Percentiles rank a stretch among this genome's conserved stretches.
Conservation (phyloP, 2,329 filamentous ascomycete genomes). For the Pestalotiopsis fici region DNA sequence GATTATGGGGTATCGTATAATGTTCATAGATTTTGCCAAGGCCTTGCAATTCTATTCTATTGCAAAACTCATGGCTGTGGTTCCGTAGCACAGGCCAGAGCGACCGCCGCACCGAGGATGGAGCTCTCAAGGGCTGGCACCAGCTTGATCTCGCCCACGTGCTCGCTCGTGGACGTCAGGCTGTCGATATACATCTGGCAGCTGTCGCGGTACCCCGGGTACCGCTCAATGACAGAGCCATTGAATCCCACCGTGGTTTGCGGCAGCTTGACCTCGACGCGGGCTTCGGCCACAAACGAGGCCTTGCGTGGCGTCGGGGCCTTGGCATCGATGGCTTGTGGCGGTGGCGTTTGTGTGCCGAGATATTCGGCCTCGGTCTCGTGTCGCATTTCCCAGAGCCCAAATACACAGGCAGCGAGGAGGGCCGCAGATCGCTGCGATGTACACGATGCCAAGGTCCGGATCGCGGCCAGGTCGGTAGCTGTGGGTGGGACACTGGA, state of each 20-base stretch:
- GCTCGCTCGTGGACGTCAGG: slow-evolving; percentile 47
- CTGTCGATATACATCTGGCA: slow-evolving; percentile 66
- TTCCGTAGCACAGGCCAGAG: slow-evolving; percentile 49
- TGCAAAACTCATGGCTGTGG: neutral
- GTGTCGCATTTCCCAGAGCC: slow-evolving; percentile 58
- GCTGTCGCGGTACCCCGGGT: slow-evolving; percentile 64
- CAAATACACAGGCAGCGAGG: slow-evolving; percentile 59
- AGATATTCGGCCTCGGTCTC: slow-evolving; percentile 43
- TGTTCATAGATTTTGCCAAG: neutral
- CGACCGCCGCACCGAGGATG: slow-evolving; percentile 73
- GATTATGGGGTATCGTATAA: no score
- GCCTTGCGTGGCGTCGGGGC: slow-evolving; percentile 25
- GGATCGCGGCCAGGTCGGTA: slow-evolving; percentile 53
- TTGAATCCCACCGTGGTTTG: slow-evolving; percentile 73
- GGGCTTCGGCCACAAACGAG: slow-evolving; percentile 42
- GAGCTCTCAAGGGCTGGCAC: slow-evolving; percentile 74
- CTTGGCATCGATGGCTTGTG: slow-evolving; percentile 1
- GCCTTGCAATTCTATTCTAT: neutral
- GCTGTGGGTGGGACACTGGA: slow-evolving; percentile 36
- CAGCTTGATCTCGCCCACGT: slow-evolving; percentile 53
- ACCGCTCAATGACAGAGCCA: slow-evolving; percentile 78
- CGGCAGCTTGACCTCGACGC: slow-evolving; percentile 46
- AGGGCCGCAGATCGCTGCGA: slow-evolving; percentile 60
- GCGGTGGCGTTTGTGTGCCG: slow-evolving; percentile 11
- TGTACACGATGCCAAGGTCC: slow-evolving; percentile 53